Percentiles rank a stretch among this genome's conserved stretches.
Evolutionary conservation across 805 yeast genomes (phyloP).

Genomic region (Cyberlindnera saturnus): DNA sequence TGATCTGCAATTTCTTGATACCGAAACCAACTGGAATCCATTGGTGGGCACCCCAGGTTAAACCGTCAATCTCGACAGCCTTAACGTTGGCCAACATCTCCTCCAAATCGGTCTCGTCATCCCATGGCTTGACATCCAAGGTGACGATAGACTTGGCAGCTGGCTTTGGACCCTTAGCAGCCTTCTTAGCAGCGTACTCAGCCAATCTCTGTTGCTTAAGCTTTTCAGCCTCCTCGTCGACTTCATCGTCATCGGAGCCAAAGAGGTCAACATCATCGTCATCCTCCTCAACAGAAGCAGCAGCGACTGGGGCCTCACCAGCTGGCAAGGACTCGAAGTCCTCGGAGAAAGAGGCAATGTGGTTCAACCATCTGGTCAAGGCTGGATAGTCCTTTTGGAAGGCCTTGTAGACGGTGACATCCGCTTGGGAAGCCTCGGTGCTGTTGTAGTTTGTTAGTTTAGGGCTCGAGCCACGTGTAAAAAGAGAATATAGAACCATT

Average conservation of each 20-base stretch:
- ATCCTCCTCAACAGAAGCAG: conserved; percentile 58
- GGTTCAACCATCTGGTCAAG: conserved; percentile 98
- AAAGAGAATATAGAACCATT: neutral
- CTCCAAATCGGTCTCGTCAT: conserved; percentile 96
- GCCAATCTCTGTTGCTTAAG: conserved; percentile 97
- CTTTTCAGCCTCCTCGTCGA: conserved; percentile 95
- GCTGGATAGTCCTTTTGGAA: conserved; percentile 89
- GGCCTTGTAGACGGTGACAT: conserved; percentile 89
- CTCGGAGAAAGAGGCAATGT: conserved; percentile 87
- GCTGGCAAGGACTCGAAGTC: conserved; percentile 82
- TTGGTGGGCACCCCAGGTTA: conserved; percentile 96
- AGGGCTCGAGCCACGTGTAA: neutral
- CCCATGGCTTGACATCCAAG: conserved; percentile 99
- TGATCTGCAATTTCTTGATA: conserved; percentile 98
- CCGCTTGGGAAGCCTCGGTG: conserved; percentile 91
- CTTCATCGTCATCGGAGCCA: conserved; percentile 89
- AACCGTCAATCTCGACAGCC: conserved; percentile 84
- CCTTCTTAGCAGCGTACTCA: conserved; percentile 96
- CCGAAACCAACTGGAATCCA: conserved; percentile 98
- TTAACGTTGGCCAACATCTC: conserved; percentile 83
- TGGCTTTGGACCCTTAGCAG: conserved; percentile 94
- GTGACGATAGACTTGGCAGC: conserved; percentile 98
- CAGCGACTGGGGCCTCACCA: conserved; percentile 45
- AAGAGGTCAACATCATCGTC: conserved; percentile 94
- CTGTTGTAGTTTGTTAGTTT: conserved; percentile 32